Evolutionary conservation across 2,329 filamentous ascomycete species (phyloP).

Genomic region (Talaromyces sp.): DNA sequence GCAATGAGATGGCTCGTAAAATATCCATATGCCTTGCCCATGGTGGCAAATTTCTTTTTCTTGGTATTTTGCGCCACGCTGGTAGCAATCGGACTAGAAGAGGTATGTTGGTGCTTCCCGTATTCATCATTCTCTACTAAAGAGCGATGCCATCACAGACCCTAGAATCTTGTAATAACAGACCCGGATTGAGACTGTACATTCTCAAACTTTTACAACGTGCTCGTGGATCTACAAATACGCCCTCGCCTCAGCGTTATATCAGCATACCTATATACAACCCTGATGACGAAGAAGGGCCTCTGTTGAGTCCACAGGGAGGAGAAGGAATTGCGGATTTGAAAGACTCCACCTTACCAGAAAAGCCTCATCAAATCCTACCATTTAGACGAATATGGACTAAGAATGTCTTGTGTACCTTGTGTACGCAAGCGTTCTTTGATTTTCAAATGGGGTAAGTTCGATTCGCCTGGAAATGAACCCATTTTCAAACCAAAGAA

Average conservation of each 20-base stretch:
- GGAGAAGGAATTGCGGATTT: background rate
- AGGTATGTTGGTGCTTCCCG: background rate
- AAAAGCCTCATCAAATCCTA: background rate
- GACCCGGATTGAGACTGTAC: background rate
- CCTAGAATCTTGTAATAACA: background rate
- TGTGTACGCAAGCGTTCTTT: background rate
- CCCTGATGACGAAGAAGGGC: background rate
- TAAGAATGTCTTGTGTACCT: background rate
- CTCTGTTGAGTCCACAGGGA: background rate
- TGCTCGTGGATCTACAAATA: background rate
- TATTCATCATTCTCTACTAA: background rate
- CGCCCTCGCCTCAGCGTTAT: background rate
- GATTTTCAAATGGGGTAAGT: background rate
- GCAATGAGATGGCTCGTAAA: background rate
- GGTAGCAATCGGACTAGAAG: background rate
- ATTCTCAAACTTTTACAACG: background rate
- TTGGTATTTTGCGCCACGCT: background rate
- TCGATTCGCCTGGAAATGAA: no score
- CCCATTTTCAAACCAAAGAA: no score
- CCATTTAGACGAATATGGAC: background rate
- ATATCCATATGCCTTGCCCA: background rate
- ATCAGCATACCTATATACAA: background rate
- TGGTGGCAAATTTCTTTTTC: background rate
- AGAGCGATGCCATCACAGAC: background rate
- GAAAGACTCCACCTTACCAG: background rate